Evolutionary conservation across 2,329 filamentous ascomycete genomes (phyloP), one percentile per base, ranked within the genome.

Genomic region (Lasiodiplodia sp.): DNA sequence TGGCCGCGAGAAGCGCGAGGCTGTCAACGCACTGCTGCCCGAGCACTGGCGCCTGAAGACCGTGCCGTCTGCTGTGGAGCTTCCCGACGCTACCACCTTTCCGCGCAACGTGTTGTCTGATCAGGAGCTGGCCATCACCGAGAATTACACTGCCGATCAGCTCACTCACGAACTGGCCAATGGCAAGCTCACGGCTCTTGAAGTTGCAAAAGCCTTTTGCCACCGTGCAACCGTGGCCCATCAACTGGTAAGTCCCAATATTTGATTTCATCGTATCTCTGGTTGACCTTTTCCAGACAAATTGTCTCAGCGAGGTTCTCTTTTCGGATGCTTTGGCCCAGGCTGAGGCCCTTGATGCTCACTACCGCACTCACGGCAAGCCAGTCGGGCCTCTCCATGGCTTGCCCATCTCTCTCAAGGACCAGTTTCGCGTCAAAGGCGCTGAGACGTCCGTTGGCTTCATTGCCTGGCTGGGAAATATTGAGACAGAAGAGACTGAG

Each of bases 381-480:
- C 76, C 82, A 21, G 73, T 83, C 31, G 83, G 83, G n/a, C 79
- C 81, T 38, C 73, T 85, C 7, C 83, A 85, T 71, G 83, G 83
- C 10, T 73, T 85, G 4, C 83, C 82, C 38, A 79, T 85, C 70
- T 82, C 79, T 40, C 70, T 85, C 34, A 85, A 85, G 69, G 83
- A 85, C 69, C 83, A 84, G 66, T 85, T 85, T 72, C 81, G 84
- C 64, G 79, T 85, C 69, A 75, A 79, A 68, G 82, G 79, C 25
- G 80, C 82, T 23, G 82, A 84, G 67, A 84, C 81, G 47, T 78
- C 78, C 0, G 79, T 90, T 82, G 88, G 88, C 10, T 91, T 90
- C 72, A 82, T 89, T 28, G 86, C 88, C n/a, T 89, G 88, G 84
- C 86, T 90, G 23, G 86, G 85, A 4, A 86, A 86, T 0, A 86